Percentiles rank a stretch among this genome's conserved stretches.
These are phyloP conservation scores for Fusarium palustre DNA, from an alignment of 2,329 filamentous ascomycete genomes.

Conservation along the genomic window DNA sequence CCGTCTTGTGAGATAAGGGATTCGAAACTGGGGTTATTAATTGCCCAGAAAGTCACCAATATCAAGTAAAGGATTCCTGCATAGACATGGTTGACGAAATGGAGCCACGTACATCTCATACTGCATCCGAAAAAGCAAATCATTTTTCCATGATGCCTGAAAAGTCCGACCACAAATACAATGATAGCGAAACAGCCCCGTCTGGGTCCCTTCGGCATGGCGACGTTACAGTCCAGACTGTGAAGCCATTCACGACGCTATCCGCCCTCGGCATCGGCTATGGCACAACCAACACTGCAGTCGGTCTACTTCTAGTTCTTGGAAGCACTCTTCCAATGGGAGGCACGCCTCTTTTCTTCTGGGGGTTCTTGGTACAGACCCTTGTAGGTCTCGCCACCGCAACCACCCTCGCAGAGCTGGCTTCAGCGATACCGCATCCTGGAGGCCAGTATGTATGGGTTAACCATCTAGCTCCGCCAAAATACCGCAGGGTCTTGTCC, in stretches of 20 bases:
- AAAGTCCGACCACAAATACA: neutral
- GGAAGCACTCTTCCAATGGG: conserved; percentile 15
- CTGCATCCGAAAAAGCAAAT: neutral
- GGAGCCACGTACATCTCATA: neutral
- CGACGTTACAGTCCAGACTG: neutral
- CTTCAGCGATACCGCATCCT: conserved; percentile 11
- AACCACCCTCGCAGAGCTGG: neutral
- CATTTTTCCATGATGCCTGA: neutral
- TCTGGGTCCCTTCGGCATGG: neutral
- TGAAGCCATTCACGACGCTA: conserved; percentile 8
- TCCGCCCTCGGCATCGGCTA: conserved; percentile 16
- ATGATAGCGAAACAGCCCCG: neutral
- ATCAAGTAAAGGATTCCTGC: neutral
- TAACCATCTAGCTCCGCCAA: neutral
- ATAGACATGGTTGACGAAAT: neutral
- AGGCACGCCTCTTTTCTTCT: conserved; percentile 12
- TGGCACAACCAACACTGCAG: conserved; percentile 14
- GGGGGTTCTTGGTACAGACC: neutral
- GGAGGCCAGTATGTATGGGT: conserved; percentile 16
- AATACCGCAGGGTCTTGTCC: neutral
- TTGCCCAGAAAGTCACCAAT: neutral
- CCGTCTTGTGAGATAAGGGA: neutral
- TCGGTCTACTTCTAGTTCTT: conserved; percentile 9
- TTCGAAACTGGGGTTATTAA: neutral
- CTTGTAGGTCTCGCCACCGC: conserved; percentile 6